Percentiles rank a stretch among this genome's conserved stretches.
These are phyloP conservation scores for Lactifluus hygrophoroides DNA, from an alignment of 768 basidiomycete species.

Conservation along the genomic window DNA sequence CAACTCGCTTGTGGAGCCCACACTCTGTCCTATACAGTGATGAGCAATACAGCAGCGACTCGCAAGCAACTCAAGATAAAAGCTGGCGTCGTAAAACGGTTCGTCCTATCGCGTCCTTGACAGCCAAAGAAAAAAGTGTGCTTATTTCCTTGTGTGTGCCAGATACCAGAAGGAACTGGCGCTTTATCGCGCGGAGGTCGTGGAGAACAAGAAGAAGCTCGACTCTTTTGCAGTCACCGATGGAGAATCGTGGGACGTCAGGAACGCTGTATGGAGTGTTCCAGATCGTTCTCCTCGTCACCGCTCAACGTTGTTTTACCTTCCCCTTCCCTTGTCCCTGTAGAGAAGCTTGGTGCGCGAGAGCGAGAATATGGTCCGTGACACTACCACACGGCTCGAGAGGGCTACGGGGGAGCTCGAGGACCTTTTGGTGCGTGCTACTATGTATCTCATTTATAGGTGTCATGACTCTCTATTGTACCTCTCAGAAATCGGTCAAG, in stretches of 20 bases:
- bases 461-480: background rate
- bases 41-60: constrained; percentile 40
- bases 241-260: constrained; percentile 65
- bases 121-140: background rate
- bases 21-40: no score
- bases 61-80: constrained; percentile 74
- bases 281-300: constrained; percentile 1
- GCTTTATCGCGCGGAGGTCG: constrained; percentile 59
- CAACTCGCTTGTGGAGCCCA: no score
- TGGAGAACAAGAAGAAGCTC: constrained; percentile 47
- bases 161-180: constrained; percentile 48
- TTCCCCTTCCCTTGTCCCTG: background rate
- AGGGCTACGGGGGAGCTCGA: constrained; percentile 55
- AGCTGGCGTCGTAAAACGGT: constrained; percentile 59
- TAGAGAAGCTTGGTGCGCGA: constrained; percentile 44
- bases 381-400: constrained; percentile 52
- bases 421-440: constrained; percentile 54
- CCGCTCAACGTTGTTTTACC: background rate
- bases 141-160: background rate
- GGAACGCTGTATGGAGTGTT: constrained; percentile 49
- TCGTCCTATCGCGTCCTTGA: constrained; percentile 10
- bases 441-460: background rate
- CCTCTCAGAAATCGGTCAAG: constrained; percentile 36
- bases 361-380: constrained; percentile 71
- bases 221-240: constrained; percentile 52